Percentiles rank a stretch among this genome's conserved stretches.
These are phyloP conservation scores for Chaetomium fimeti DNA, from an alignment of 495 filamentous ascomycete species.

Conservation along the genomic window DNA sequence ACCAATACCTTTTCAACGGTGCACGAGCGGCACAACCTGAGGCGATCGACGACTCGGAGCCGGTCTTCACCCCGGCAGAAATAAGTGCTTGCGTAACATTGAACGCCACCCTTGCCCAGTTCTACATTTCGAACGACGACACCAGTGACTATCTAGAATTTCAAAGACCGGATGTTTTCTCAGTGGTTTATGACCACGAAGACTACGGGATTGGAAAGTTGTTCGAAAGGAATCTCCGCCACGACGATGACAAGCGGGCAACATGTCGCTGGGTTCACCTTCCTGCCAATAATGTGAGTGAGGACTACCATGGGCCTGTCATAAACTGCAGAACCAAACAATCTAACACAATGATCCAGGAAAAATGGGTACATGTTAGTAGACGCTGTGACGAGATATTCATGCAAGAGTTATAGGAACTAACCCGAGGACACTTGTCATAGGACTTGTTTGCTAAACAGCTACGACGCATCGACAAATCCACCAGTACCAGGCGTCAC, in stretches of 20 bases:
- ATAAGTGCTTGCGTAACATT: not conserved
- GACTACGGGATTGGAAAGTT: not conserved
- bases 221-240: not conserved
- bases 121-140: constrained; percentile 8
- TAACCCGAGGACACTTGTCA: not conserved
- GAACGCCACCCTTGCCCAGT: not conserved
- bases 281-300: constrained; percentile 16
- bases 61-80: not conserved
- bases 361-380: not conserved
- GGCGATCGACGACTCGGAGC: not conserved
- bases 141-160: constrained; percentile 2
- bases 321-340: not conserved
- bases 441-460: constrained; percentile 12
- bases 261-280: constrained; percentile 17
- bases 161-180: not conserved
- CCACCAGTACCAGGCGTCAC: not conserved
- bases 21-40: not conserved
- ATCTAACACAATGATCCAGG: not conserved
- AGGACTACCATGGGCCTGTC: not conserved
- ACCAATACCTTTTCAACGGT: not conserved
- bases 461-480: constrained; percentile 10
- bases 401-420: not conserved
- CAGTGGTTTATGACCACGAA: not conserved
- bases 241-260: not conserved
- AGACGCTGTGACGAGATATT: not conserved